Evolutionary conservation across 805 yeast species (phyloP), one percentile per base, ranked within the genome.

Genomic region (Metschnikowia chrysomelidarum): DNA sequence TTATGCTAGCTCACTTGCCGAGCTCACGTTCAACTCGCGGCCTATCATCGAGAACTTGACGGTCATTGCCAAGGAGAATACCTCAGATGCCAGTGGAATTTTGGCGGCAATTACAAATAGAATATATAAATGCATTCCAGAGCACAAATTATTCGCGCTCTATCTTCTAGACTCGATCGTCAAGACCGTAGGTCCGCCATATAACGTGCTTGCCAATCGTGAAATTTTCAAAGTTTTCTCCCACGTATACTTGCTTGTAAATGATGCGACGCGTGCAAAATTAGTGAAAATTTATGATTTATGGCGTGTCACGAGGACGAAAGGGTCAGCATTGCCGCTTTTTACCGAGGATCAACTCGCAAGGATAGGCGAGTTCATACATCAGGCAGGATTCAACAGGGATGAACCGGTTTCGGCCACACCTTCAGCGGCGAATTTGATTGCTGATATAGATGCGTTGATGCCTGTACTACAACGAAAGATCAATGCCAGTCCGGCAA

Each of bases 151-250:
- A 30, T 93, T 76, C 50, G 79, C 93, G 4, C 70, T 93, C 41
- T 93, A 91, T 55, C 70, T 91, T 29, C 62, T 93, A 37, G 98
- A 93, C 59, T 88, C 97, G 12, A 84, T 93, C 30, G 84, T 91
- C 62, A 93, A 93, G 59, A 86, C 82, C 51, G 81, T 87, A 20
- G 96, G 97, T 7, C 74, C 80, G 42, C 97, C 98, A 2, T 93
- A 91, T 57, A 85, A 87, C n/a, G 69, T 79, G 5, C 58, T 85
- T 33, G 78, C 93, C 56, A 82, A 89, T 34, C 70, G 77, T 45
- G 79, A 80, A 44, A 63, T 88, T 30, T 82, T 75, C 62, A 75
- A 73, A 46, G 65, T 85, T 3, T 91, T 83, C 60, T 79, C 84
- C 17, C 79, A 77, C 43, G 81, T 88, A 2, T 93, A 85, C 56